Evolutionary conservation across 345 rosid species (phyloP), one percentile per base, ranked within the genome.

Genomic region (Psidium friedrichsthalianum): DNA sequence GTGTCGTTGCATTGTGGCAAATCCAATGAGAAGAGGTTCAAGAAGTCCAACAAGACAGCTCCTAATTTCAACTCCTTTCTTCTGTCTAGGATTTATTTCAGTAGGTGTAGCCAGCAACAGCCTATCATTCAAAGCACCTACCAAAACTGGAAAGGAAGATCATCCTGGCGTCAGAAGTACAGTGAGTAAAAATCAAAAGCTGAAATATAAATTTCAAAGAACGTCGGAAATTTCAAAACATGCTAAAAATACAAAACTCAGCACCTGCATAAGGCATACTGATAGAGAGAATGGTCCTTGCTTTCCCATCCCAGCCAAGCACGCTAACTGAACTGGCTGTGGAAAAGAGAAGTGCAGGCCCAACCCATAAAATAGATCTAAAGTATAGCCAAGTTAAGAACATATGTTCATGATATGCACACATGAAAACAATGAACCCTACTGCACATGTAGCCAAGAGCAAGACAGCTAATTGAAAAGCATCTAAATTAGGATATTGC

Each of bases 291-390:
- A 96, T 85, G 83, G 96, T 92, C 92, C 98, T 95, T 86, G 91
- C 97, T 90, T 91, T 92, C 83, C 99, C 98, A 87, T 97, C 99
- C 99, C 99, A 97, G 84, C 99, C 99, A 85, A 97, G 98, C 86
- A 97, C 53, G 87, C 98, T 90, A 84, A 96, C 88, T 83, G 95
- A 91, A 87, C 99, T 93, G 61, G 98, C 92, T 69, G 98, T 97
- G 83, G 99, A 96, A 92, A 95, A 97, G 74, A 96, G 93, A 91
- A 97, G 95, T 76, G 99, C 98, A 83, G 99, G 99, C 78, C 99
- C 99, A 90, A 95, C 91, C 99, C 99, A 97, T 86, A 97, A 89
- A 88, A 96, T 94, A 86, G 99, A 96, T 95, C 99, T 96, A 86
- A 90, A 94, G 98, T 95, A 89, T 56, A 51, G 88, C 86, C 53